Evolutionary conservation across 345 rosid species (phyloP).

Genomic region (Erucastrum elatum): DNA sequence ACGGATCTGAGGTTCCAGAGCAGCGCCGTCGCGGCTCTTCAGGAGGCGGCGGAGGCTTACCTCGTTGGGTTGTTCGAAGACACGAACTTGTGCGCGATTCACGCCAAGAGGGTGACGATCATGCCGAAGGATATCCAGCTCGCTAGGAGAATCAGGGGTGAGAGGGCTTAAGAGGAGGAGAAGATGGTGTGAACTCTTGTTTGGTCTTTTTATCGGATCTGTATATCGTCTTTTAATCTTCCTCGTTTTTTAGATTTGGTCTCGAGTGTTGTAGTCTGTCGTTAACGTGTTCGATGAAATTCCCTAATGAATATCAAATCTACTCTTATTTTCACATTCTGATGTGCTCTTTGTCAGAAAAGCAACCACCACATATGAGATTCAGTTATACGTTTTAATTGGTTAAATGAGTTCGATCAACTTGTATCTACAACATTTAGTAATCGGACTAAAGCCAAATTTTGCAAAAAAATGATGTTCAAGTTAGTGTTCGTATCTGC

Average conservation of each 20-base stretch:
- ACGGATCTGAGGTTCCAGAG: slow-evolving; percentile 68
- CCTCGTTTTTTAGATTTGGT: neutral
- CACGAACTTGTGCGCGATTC: slow-evolving; percentile 60
- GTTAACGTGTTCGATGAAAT: neutral
- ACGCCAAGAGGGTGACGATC: slow-evolving; percentile 61
- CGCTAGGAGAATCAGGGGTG: slow-evolving; percentile 61
- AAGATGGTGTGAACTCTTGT: neutral
- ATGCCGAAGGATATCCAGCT: slow-evolving; percentile 68
- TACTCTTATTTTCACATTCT: neutral
- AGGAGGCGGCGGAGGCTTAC: slow-evolving; percentile 61
- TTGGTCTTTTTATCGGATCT: neutral
- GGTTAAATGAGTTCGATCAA: neutral
- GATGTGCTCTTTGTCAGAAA: neutral
- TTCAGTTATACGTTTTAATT: neutral
- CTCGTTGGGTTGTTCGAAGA: slow-evolving; percentile 57
- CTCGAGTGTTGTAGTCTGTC: neutral
- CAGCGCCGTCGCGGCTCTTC: slow-evolving; percentile 58
- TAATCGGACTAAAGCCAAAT: too few relatives aligned
- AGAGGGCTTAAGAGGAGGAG: slow-evolving; percentile 44
- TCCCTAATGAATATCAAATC: neutral
- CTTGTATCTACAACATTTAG: neutral
- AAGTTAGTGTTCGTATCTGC: neutral
- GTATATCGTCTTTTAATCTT: neutral
- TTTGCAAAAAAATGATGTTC: neutral
- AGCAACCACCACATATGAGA: neutral